Base-by-base conservation (phyloP, 495 filamentous ascomycete genomes). In the Filosporella fistucella region DNA sequence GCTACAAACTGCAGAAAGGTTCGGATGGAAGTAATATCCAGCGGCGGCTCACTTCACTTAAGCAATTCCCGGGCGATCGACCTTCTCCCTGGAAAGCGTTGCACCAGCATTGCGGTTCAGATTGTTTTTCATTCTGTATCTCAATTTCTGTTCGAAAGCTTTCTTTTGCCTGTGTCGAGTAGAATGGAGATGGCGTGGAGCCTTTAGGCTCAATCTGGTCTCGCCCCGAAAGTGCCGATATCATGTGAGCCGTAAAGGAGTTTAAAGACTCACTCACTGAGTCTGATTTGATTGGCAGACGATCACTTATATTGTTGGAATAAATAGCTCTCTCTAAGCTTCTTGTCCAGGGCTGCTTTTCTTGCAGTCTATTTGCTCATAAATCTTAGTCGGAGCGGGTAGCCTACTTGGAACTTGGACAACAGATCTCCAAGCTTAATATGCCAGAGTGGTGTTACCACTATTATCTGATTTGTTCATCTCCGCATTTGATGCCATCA, bases 91-190 rank as follows among this genome's bases (percentile, higher is more conserved):
- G 13, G 40, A 28, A 8, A 1, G 38, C 34, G 38, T 7, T 8
- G 24, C 12, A 17, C 18, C 49, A 44, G 42, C 42, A 52, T 52
- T 45, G 43, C 20, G 10, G 42, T 28, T 26, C 41, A 52, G 10
- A 52, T 52, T 46, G 49, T 26, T 33, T 14, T 14, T 52, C 42
- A 40, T 38, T 47, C 24, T 47, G 32, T 20, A n/a, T n/a, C n/a
- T n/a, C n/a, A n/a, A n/a, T n/a, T n/a, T n/a, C n/a, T n/a, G n/a
- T n/a, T n/a, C n/a, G n/a, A n/a, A n/a, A n/a, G n/a, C n/a, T n/a
- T 33, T 42, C 47, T 50, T 50, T 37, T 50, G 52, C 29, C 34
- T 50, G 47, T 45, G 40, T 50, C 46, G 46, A 42, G 47, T 53
- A 47, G 16, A 42, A 36, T 22, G 10, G 16, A 14, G 17, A 16